Conservation (phyloP, 352 stramenopile genomes). For the Globisporangium rhizosaccharum region DNA sequence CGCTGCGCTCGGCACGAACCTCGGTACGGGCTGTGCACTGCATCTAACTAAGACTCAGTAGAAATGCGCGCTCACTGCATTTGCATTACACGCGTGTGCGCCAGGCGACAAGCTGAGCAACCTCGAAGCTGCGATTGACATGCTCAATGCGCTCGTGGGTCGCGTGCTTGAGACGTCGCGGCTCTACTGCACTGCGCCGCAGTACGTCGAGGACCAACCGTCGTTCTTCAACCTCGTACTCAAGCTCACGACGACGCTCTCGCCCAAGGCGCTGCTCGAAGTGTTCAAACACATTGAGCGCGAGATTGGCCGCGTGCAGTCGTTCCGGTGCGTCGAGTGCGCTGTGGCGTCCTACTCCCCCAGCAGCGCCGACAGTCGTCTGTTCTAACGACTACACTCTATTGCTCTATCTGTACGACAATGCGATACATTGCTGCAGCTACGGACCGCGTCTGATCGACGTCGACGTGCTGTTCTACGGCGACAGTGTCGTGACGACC, state of each 20-base stretch:
- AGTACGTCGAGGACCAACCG: conserved; percentile 95
- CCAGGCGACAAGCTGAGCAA: conserved; percentile 67
- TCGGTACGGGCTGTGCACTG: conserved; percentile 28
- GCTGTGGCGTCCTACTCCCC: background rate
- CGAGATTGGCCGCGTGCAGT: conserved; percentile 79
- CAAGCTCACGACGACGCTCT: conserved; percentile 77
- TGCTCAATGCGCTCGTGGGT: conserved; percentile 43
- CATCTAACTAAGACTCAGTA: background rate
- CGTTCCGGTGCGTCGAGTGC: conserved; percentile 29
- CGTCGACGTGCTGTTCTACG: conserved; percentile 95
- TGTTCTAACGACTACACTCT: background rate
- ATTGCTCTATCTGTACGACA: background rate
- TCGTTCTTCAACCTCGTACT: conserved; percentile 93
- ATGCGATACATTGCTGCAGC: conserved; percentile 22
- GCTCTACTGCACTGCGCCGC: conserved; percentile 90
- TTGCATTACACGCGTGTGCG: background rate
- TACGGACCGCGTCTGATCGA: conserved; percentile 93
- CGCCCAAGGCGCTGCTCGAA: conserved; percentile 71
- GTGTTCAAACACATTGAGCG: conserved; percentile 88
- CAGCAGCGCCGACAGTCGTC: background rate
- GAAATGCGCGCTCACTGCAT: background rate
- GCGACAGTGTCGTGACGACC: conserved; percentile 57
- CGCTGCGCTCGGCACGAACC: conserved; percentile 69
- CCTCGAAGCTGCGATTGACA: conserved; percentile 51
- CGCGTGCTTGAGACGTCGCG: conserved; percentile 79